These are phyloP conservation scores for Colletotrichum limetticola DNA, from an alignment of 2,329 filamentous ascomycete genomes.

Conservation along the genomic window DNA sequence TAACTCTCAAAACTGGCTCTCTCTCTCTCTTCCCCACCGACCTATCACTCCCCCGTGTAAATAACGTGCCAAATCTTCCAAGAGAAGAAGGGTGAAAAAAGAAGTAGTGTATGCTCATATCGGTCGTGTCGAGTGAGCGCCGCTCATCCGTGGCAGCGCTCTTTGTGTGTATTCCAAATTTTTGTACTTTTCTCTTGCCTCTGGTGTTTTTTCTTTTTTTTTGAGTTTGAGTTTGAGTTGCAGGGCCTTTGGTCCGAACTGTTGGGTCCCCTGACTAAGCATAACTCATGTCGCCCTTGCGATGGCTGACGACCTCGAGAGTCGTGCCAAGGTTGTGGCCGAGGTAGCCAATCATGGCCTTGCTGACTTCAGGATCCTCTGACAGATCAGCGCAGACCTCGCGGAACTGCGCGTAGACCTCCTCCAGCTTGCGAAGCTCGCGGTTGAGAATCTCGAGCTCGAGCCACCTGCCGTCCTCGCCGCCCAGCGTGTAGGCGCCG, in stretches of 20 bases:
- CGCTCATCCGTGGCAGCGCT: background rate
- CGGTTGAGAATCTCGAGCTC: conserved; percentile 59
- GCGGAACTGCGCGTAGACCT: conserved; percentile 56
- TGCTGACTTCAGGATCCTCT: conserved; percentile 55
- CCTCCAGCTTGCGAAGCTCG: conserved; percentile 60
- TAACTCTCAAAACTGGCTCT: background rate
- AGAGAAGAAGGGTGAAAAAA: background rate
- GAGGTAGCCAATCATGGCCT: conserved; percentile 57
- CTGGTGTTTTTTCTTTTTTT: background rate
- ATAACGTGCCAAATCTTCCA: background rate
- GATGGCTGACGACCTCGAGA: conserved; percentile 52
- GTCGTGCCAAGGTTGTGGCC: conserved; percentile 55
- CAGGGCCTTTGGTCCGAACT: background rate
- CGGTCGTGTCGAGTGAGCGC: conserved; percentile 17
- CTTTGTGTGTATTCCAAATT: background rate
- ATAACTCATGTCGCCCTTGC: conserved; percentile 46
- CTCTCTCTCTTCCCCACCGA: background rate
- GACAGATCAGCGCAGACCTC: conserved; percentile 53
- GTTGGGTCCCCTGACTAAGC: conserved; percentile 29
- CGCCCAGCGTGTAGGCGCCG: conserved; percentile 56
- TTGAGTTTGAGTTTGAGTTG: background rate
- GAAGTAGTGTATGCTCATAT: conserved; percentile 26
- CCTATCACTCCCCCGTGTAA: background rate
- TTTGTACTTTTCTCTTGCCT: background rate
- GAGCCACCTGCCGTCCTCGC: conserved; percentile 58